These are phyloP conservation scores for Protostelium mycophagum DNA, from an alignment of 78 protist genomes.

Conservation along the genomic window DNA sequence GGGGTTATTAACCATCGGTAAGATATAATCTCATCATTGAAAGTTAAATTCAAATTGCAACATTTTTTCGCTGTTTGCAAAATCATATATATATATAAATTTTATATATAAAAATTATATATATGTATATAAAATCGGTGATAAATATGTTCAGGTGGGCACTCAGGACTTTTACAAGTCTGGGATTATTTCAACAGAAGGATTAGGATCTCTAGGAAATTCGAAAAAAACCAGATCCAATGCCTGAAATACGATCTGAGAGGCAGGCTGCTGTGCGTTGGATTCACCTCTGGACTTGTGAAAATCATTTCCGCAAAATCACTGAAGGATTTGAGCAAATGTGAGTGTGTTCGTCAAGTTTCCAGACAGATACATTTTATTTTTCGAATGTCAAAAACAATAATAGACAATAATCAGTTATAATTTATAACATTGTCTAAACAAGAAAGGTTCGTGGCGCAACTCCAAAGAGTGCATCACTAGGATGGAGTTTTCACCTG, in stretches of 20 bases:
- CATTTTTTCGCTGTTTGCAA: no score
- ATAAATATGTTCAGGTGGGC: no score
- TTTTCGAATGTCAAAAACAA: no score
- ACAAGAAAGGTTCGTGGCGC: neutral
- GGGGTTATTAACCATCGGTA: no score
- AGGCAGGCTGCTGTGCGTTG: conserved; percentile 11
- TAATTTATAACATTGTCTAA: no score
- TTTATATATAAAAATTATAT: no score
- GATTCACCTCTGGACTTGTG: conserved; percentile 14
- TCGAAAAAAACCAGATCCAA: neutral
- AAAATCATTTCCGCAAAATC: neutral
- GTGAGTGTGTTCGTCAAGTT: no score
- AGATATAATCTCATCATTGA: no score
- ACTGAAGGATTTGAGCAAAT: neutral
- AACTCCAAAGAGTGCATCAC: neutral
- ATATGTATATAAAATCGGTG: no score
- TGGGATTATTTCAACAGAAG: neutral
- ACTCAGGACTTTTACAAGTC: neutral
- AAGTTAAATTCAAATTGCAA: no score
- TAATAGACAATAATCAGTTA: no score
- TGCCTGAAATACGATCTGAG: conserved; percentile 13
- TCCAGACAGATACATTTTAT: neutral
- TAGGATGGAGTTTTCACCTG: neutral
- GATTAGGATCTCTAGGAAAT: neutral
- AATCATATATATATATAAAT: no score